Evolutionary conservation across 2,329 filamentous ascomycete genomes (phyloP).

Genomic region (Aureobasidium sp.): DNA sequence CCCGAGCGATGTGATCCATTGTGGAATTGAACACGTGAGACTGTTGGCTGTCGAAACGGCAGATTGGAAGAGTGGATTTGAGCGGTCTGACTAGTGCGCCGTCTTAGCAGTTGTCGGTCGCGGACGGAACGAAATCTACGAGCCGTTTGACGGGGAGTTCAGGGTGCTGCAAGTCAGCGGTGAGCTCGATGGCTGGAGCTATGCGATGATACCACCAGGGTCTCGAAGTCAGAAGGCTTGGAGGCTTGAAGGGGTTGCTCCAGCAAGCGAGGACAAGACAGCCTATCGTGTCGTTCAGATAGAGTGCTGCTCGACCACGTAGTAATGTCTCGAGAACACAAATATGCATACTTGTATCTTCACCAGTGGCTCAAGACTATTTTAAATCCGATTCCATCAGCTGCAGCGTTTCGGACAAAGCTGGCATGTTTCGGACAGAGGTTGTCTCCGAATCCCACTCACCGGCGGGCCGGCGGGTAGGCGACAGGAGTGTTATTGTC

Average conservation of each 20-base stretch:
- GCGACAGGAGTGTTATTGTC: background rate
- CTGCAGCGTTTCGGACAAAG: background rate
- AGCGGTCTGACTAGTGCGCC: constrained; percentile 3
- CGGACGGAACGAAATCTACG: background rate
- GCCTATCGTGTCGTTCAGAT: background rate
- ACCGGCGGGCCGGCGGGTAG: background rate
- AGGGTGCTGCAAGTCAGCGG: background rate
- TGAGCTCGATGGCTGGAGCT: background rate
- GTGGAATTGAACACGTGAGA: constrained; percentile 1
- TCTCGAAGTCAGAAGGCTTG: background rate
- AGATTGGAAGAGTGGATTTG: background rate
- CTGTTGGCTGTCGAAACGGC: constrained; percentile 1
- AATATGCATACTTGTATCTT: background rate
- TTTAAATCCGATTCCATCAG: background rate
- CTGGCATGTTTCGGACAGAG: background rate
- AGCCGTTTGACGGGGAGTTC: constrained; percentile 1
- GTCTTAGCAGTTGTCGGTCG: background rate
- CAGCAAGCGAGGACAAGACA: background rate
- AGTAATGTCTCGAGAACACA: background rate
- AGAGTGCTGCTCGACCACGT: background rate
- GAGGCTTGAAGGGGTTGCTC: background rate
- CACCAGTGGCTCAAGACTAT: background rate
- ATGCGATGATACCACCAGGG: background rate
- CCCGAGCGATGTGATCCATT: background rate
- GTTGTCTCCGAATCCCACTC: background rate